Evolutionary conservation across 1,139 yeast species (phyloP).

Genomic region (Suhomyces yuchorum): DNA sequence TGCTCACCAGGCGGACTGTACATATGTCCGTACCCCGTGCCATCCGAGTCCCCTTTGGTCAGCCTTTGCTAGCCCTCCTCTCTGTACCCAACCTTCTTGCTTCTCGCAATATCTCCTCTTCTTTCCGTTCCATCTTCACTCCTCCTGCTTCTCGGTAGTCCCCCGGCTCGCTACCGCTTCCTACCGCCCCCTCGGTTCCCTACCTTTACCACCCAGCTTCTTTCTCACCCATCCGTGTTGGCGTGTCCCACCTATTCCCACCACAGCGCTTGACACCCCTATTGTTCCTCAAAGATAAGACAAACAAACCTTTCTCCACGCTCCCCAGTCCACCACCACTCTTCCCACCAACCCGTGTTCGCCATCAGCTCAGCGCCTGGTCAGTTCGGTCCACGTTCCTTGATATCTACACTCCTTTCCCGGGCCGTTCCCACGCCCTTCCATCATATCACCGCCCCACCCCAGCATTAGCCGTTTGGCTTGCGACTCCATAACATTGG

Average conservation of each 20-base stretch:
- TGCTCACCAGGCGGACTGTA: neutral
- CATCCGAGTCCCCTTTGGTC: conserved; percentile 1
- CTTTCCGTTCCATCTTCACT: neutral
- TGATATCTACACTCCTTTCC: neutral
- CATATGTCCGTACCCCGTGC: conserved; percentile 1
- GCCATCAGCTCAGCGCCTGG: neutral
- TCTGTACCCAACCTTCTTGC: neutral
- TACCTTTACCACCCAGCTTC: too few relatives aligned
- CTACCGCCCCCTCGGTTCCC: neutral
- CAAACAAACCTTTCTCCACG: neutral
- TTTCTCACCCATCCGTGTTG: neutral
- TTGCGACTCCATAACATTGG: too few relatives aligned
- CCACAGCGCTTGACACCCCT: conserved; percentile 6
- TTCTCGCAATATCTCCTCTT: too few relatives aligned
- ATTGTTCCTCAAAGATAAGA: conserved; percentile 1
- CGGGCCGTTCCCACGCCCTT: neutral
- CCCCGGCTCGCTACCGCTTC: neutral
- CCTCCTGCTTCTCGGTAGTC: neutral
- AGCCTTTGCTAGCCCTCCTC: neutral
- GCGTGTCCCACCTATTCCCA: neutral
- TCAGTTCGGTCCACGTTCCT: neutral
- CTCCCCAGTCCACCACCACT: neutral
- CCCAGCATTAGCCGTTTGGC: neutral
- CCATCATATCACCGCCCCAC: neutral
- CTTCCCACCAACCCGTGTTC: neutral